Conservation (phyloP, 2,329 filamentous ascomycete species). For the Venturia effusa region DNA sequence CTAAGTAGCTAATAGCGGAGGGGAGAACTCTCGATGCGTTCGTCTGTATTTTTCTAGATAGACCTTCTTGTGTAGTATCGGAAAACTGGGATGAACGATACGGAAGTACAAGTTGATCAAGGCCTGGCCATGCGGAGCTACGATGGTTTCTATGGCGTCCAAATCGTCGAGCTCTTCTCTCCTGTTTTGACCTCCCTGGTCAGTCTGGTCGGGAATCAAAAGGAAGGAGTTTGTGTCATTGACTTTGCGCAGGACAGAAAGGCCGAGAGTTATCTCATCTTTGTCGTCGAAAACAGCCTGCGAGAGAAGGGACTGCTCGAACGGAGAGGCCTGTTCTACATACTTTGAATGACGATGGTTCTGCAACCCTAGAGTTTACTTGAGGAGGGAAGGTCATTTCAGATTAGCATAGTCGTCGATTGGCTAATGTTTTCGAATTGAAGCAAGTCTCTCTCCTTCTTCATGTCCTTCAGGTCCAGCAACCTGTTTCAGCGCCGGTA, state of each 20-base stretch:
- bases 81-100: constrained; percentile 48
- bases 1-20: constrained; percentile 45
- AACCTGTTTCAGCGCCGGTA: constrained; percentile 13
- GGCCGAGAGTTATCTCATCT: constrained; percentile 12
- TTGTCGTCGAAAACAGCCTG: constrained; percentile 14
- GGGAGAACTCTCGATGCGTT: constrained; percentile 47
- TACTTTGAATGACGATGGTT: constrained; percentile 21
- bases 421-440: constrained; percentile 18
- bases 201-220: constrained; percentile 17
- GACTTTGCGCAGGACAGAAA: constrained; percentile 18
- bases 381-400: constrained; percentile 23
- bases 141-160: constrained; percentile 59
- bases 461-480: constrained; percentile 3
- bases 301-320: constrained; percentile 20
- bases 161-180: constrained; percentile 36
- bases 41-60: constrained; percentile 51
- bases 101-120: constrained; percentile 66
- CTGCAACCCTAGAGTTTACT: constrained; percentile 25
- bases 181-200: constrained; percentile 20
- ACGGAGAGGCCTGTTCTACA: constrained; percentile 21
- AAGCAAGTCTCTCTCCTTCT: constrained; percentile 1
- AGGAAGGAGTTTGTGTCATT: constrained; percentile 17
- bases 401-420: constrained; percentile 24
- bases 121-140: constrained; percentile 58
- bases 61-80: constrained; percentile 49